Base-by-base conservation (phyloP, 2,329 filamentous ascomycete genomes). In the Penicillium sp. region DNA sequence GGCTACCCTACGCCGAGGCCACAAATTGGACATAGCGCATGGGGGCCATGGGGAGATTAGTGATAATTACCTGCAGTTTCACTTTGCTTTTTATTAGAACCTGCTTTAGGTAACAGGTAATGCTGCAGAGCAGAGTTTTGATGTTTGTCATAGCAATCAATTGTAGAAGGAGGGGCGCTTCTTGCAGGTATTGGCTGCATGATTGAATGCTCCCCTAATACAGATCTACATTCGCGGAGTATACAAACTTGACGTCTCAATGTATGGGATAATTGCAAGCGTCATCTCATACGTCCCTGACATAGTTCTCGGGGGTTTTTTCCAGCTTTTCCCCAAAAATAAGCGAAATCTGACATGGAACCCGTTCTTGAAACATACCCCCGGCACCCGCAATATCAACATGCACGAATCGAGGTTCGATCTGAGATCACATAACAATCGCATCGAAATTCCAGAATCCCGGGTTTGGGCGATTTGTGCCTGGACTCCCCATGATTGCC, bases 1-100 rank as follows among this genome's bases (percentile, higher is more conserved):
- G 52, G 52, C 50, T 61, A 52, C 50, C 21, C 33, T 49, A 33
- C 39, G 41, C 44, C 29, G 37, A 48, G 47, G 24, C 41, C 31
- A 31, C 39, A 13, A 8, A 26, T 19, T 43, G 44, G 46, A 31
- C 48, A 55, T 53, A 59, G 55, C 53, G 44, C n/a, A 29, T 61
- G 62, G 59, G 57, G 57, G 41, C 63, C 62, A 59, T 55, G 60
- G 55, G 53, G 59, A 52, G 53, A 63, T 54, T 53, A 35, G 19
- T 19, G 46, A 10, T 29, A 8, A 52, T 52, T 55, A 45, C 19
- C 60, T 62, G 45, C 26, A 45, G 60, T 64, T 48, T 62, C 58
- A 61, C 8, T 50, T 63, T 63, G 46, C 46, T 48, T 48, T 48
- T 48, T 21, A 6, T 14, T 48, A 35, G 46, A 3, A 21, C 19